These are phyloP conservation scores for Malassezia nana DNA, from an alignment of 1,284 basidiomycete genomes.

Conservation along the genomic window DNA sequence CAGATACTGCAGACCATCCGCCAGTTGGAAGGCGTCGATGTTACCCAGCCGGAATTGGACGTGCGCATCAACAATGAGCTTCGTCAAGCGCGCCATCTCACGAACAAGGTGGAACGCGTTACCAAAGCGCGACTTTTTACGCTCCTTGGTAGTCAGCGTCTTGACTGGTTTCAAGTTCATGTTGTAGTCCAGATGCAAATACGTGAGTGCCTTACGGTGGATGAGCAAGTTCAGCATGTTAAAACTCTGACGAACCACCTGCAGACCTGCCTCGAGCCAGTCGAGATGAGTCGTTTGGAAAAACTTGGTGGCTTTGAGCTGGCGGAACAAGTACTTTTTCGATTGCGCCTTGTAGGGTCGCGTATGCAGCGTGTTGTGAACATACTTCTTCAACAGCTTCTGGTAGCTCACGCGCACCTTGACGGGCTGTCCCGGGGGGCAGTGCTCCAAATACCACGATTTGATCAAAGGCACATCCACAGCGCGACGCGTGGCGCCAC, in stretches of 20 bases:
- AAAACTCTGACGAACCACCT: conserved; percentile 96
- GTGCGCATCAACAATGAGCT: conserved; percentile 95
- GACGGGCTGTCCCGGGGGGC: conserved; percentile 86
- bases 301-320: conserved; percentile 96
- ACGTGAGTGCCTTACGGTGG: conserved; percentile 96
- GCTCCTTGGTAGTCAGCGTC: conserved; percentile 97
- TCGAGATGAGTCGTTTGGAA: conserved; percentile 96
- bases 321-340: conserved; percentile 91
- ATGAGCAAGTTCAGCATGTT: conserved; percentile 99
- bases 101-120: conserved; percentile 96
- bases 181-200: conserved; percentile 84
- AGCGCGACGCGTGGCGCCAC: conserved; percentile 81
- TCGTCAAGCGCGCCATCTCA: conserved; percentile 91
- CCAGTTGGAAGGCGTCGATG: conserved; percentile 97
- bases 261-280: conserved; percentile 98
- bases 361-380: conserved; percentile 83
- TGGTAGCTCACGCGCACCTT: conserved; percentile 99
- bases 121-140: conserved; percentile 98
- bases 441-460: conserved; percentile 90
- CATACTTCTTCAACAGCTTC: conserved; percentile 92
- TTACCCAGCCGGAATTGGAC: conserved; percentile 98
- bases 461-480: conserved; percentile 94
- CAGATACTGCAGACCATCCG: conserved; percentile 95
- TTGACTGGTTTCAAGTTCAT: conserved; percentile 96
- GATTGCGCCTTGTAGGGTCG: conserved; percentile 89